Conservation (phyloP, 225 moss, liverwort and hornwort species). For the Bryoerythrophyllum caledonicum region DNA sequence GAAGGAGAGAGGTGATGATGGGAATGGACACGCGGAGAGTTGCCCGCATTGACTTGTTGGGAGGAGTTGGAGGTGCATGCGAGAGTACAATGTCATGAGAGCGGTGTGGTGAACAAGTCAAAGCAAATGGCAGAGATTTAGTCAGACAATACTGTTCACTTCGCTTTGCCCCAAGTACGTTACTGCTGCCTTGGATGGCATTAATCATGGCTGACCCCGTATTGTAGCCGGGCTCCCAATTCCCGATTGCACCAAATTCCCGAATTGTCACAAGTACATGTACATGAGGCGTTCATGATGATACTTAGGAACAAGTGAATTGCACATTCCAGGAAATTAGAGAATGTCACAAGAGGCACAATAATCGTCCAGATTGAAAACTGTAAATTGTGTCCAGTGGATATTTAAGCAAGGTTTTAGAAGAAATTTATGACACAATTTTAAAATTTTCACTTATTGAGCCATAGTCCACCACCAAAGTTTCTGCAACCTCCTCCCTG, state of each 20-base stretch:
- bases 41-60: conserved; percentile 12
- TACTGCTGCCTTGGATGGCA: background rate
- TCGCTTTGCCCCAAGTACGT: background rate
- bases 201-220: background rate
- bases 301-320: no score
- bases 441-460: no score
- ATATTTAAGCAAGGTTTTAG: no score
- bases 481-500: no score
- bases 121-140: conserved; percentile 7
- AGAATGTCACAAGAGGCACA: no score
- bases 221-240: background rate
- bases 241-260: background rate
- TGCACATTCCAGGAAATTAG: no score
- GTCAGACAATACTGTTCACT: background rate
- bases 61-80: conserved; percentile 8
- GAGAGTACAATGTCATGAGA: conserved; percentile 11
- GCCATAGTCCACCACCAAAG: no score
- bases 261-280: no score
- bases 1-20: background rate
- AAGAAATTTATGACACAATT: no score
- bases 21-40: background rate
- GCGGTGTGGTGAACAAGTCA: conserved; percentile 22
- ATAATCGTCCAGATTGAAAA: no score
- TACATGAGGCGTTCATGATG: no score
- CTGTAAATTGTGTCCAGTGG: no score